A percentile compares a stretch with the other conserved stretches of the same genome.
These are phyloP conservation scores for Akebia trifoliata DNA, from an alignment of 164 flowering plant genomes.

Conservation along the genomic window DNA sequence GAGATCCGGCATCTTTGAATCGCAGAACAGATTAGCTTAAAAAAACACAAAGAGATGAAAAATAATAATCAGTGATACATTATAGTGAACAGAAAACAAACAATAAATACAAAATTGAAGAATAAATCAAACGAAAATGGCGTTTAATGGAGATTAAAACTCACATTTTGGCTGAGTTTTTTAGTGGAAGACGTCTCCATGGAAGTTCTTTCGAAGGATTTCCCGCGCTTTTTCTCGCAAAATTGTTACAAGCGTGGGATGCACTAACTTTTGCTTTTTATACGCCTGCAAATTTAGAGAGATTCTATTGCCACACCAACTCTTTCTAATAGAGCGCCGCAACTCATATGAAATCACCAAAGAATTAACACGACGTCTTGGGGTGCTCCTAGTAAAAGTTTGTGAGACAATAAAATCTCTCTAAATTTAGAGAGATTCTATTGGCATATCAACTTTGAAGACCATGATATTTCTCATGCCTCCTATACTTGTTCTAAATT, in stretches of 20 bases:
- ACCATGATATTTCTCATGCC: too few species aligned
- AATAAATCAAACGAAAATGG: not conserved
- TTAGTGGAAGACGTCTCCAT: conserved; percentile 33
- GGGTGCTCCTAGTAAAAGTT: too few species aligned
- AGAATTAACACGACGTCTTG: too few species aligned
- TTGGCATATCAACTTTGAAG: too few species aligned
- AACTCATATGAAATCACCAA: too few species aligned
- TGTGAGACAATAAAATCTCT: too few species aligned
- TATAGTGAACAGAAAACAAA: not conserved
- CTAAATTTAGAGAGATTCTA: too few species aligned
- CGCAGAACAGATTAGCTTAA: conserved; percentile 55
- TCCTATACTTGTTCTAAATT: too few species aligned
- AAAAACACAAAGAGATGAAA: not conserved
- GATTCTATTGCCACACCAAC: too few species aligned
- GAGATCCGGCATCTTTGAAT: conserved; percentile 62
- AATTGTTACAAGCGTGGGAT: not conserved
- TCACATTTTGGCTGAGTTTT: conserved; percentile 34
- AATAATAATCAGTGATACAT: not conserved
- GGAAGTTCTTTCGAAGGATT: not conserved
- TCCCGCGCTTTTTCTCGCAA: conserved; percentile 15
- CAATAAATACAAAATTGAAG: not conserved
- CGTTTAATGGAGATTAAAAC: conserved; percentile 6
- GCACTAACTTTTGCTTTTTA: too few species aligned
- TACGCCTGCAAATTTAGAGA: not conserved
- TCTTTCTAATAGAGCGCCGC: too few species aligned